Evolutionary conservation across 2,329 filamentous ascomycete genomes (phyloP).

Genomic region (Alternaria hordeiaustralica): DNA sequence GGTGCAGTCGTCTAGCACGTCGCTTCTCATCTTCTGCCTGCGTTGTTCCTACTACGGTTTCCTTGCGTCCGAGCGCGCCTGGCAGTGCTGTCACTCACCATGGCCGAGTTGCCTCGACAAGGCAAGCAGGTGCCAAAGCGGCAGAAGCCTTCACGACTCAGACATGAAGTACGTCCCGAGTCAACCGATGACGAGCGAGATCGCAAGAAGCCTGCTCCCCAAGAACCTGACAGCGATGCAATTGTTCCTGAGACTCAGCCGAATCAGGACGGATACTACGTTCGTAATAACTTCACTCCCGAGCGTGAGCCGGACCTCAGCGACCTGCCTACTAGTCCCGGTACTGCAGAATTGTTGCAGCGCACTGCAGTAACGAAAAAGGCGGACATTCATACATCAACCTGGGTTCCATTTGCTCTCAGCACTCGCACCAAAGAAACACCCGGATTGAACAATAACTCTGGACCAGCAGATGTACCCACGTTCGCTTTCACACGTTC

Average conservation of each 20-base stretch:
- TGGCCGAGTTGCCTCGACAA: conserved; percentile 18
- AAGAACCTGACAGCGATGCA: conserved; percentile 26
- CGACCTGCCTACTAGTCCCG: conserved; percentile 2
- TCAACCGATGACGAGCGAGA: conserved; percentile 21
- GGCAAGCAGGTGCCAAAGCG: conserved; percentile 9
- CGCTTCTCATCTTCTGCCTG: neutral
- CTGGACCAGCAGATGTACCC: neutral
- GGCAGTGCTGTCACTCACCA: conserved; percentile 1
- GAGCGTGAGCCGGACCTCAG: neutral
- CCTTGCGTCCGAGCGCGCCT: neutral
- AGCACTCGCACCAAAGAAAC: neutral
- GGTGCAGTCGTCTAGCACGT: neutral
- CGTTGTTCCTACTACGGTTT: neutral
- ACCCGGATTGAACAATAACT: neutral
- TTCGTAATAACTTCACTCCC: neutral
- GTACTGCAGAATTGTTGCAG: conserved; percentile 2
- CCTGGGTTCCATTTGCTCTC: neutral
- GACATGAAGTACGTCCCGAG: conserved; percentile 24
- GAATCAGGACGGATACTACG: neutral
- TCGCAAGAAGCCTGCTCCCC: conserved; percentile 5
- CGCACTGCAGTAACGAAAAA: conserved; percentile 3
- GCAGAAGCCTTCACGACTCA: conserved; percentile 27
- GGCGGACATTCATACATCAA: neutral
- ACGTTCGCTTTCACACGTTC: conserved; percentile 3
- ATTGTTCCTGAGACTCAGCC: conserved; percentile 29